Evolutionary conservation across 2,329 filamentous ascomycete genomes (phyloP).

Genomic region (Magnaporthiopsis incrustans): DNA sequence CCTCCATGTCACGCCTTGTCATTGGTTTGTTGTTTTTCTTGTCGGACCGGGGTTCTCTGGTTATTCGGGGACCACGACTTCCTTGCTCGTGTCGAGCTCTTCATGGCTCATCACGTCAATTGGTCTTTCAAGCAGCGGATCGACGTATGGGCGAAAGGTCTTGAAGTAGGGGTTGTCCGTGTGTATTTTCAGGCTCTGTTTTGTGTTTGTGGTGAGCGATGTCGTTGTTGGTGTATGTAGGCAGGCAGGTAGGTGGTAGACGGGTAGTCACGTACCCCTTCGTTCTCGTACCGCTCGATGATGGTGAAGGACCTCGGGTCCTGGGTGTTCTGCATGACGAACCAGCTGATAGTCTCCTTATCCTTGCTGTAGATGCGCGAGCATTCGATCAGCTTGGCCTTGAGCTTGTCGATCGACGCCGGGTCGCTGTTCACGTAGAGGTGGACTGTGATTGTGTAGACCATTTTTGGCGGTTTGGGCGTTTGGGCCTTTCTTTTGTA

Average conservation of each 20-base stretch:
- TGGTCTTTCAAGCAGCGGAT: constrained; percentile 56
- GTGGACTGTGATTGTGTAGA: constrained; percentile 62
- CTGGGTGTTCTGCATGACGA: constrained; percentile 68
- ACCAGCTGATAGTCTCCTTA: constrained; percentile 63
- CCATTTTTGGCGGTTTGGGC: constrained; percentile 33
- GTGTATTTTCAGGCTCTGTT: constrained; percentile 51
- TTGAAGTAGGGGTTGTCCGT: constrained; percentile 66
- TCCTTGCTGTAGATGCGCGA: constrained; percentile 64
- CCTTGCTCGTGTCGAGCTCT: constrained; percentile 53
- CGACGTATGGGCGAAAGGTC: constrained; percentile 68
- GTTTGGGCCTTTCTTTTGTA: neutral
- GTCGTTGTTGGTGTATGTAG: constrained; percentile 5
- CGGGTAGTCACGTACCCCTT: constrained; percentile 38
- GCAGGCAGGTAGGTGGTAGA: too few relatives aligned
- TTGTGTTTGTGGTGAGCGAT: constrained; percentile 15
- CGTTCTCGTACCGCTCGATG: constrained; percentile 64
- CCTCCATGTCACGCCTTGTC: neutral
- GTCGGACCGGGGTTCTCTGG: too few relatives aligned
- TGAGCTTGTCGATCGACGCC: constrained; percentile 56
- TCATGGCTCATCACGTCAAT: constrained; percentile 64
- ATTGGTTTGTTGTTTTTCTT: neutral
- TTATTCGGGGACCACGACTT: constrained; percentile 28
- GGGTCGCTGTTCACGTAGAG: constrained; percentile 61
- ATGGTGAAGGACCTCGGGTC: constrained; percentile 66
- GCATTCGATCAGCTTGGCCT: constrained; percentile 68